Evolutionary conservation across 805 yeast species (phyloP).

Genomic region (Naumovozyma dairenensis): DNA sequence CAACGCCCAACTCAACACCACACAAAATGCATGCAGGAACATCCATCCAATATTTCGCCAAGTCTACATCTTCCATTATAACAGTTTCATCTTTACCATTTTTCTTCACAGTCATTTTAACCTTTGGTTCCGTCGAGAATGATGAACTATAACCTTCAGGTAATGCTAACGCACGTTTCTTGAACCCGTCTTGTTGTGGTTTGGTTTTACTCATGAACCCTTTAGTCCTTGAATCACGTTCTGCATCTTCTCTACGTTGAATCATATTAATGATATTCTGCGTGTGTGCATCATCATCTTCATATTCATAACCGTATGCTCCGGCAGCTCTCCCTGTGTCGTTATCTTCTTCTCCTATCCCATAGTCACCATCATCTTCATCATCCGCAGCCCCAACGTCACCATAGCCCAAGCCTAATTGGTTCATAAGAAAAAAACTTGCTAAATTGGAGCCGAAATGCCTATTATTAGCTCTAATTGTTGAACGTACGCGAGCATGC

Average conservation of each 20-base stretch:
- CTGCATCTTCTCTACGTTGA: constrained; percentile 27
- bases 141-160: constrained; percentile 27
- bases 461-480: too few relatives aligned
- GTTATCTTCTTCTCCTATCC: constrained; percentile 2
- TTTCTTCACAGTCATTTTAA: constrained; percentile 11
- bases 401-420: neutral
- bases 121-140: constrained; percentile 18
- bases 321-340: neutral
- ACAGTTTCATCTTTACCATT: constrained; percentile 14
- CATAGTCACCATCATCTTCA: constrained; percentile 5
- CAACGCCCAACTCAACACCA: constrained; percentile 63
- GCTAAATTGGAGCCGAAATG: neutral
- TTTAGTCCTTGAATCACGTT: constrained; percentile 18
- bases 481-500: too few relatives aligned
- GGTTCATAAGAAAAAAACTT: neutral
- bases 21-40: constrained; percentile 55
- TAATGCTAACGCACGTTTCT: constrained; percentile 14
- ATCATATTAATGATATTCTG: constrained; percentile 26
- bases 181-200: constrained; percentile 18
- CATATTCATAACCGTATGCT: constrained; percentile 3
- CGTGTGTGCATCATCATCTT: constrained; percentile 14
- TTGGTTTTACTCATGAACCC: constrained; percentile 20
- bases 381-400: constrained; percentile 2
- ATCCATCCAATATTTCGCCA: constrained; percentile 26
- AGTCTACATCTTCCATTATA: constrained; percentile 16